Evolutionary conservation across 1,139 yeast genomes (phyloP), one percentile per base, ranked within the genome.

Genomic region (Debaryomyces sp.): DNA sequence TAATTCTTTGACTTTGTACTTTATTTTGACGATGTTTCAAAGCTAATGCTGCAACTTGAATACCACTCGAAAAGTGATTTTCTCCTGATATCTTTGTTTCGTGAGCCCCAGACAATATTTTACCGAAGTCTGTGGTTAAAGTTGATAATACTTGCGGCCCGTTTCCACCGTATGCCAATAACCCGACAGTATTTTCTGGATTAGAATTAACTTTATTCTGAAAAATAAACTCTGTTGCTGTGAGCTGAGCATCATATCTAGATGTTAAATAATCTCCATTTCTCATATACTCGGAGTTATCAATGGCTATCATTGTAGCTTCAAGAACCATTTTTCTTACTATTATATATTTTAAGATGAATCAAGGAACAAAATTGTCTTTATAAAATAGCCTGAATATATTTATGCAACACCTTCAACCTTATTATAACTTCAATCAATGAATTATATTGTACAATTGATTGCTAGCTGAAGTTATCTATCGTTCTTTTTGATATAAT

Each of bases 21-120:
- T 89, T 90, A 72, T 94, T 91, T 67, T 91, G 97, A 64, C 99
- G 90, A 71, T 94, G 98, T 65, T 91, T 94, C 62, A 94, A 82
- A 10, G 97, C 98, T 62, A 95, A 79, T 43, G 96, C 96, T n/a
- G 98, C 99, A 54, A 94, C 96, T 70, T 92, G 97, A 57, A 94
- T 84, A 13, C 96, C 96, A 43, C 92, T 87, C 32, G 87, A 76
- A 52, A 95, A 77, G 62, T 91, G 90, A 44, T 77, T 70, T 29
- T 66, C 66, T 1, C 97, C 97, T 23, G 77, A 75, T 48, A 95
- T 84, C 58, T 82, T 82, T 23, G 95, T 86, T 44, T 87, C 91
- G 60, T 91, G 96, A 40, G 90, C 78, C 6, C 97, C 98, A 12
- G 91, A 77, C 55, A 92, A 75, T 49, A 94, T 81, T 68, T 87